Percentiles rank a stretch among this genome's conserved stretches.
phyloP scores from a whole-genome alignment of 1,284 basidiomycete species.

The Apiotrichum gracile region DNA sequence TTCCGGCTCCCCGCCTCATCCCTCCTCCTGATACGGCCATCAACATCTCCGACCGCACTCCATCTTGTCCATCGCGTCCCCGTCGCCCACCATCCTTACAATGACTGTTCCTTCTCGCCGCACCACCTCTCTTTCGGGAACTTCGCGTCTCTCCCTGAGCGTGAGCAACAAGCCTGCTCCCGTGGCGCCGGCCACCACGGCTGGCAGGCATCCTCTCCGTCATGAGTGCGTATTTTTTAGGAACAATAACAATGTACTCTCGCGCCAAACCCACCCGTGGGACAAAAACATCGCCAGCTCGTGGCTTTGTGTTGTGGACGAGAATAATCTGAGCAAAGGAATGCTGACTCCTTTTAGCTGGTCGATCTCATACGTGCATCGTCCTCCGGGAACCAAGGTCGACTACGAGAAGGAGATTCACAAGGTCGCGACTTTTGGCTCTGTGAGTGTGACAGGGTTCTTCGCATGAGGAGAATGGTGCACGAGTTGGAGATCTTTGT shows the following conservation, averaged over 20 bases:
- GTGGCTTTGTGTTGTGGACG: too few relatives aligned
- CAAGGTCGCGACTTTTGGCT: conserved; percentile 48
- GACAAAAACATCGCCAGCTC: not conserved
- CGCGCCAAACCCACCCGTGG: not conserved
- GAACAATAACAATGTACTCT: not conserved
- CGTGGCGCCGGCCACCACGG: conserved; percentile 10
- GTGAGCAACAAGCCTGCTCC: conserved; percentile 28
- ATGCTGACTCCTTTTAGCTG: conserved; percentile 29
- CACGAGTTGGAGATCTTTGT: not conserved
- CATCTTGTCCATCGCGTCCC: not conserved
- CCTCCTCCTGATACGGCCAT: not conserved
- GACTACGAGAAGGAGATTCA: conserved; percentile 49
- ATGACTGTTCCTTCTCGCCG: conserved; percentile 20
- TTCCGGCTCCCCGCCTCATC: not conserved
- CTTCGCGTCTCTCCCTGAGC: conserved; percentile 38
- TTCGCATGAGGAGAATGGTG: not conserved
- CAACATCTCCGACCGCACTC: not conserved
- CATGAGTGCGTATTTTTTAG: conserved; percentile 36
- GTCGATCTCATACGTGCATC: conserved; percentile 47
- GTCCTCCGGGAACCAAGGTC: conserved; percentile 46
- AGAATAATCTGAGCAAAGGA: too few relatives aligned
- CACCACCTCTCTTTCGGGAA: conserved; percentile 35
- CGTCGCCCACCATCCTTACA: not conserved
- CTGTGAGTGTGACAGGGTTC: too few relatives aligned
- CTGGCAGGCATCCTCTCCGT: conserved; percentile 41